A percentile compares a stretch with the other conserved stretches of the same genome.
Conservation (phyloP, 345 rosid genomes). For the Salix udensis region DNA sequence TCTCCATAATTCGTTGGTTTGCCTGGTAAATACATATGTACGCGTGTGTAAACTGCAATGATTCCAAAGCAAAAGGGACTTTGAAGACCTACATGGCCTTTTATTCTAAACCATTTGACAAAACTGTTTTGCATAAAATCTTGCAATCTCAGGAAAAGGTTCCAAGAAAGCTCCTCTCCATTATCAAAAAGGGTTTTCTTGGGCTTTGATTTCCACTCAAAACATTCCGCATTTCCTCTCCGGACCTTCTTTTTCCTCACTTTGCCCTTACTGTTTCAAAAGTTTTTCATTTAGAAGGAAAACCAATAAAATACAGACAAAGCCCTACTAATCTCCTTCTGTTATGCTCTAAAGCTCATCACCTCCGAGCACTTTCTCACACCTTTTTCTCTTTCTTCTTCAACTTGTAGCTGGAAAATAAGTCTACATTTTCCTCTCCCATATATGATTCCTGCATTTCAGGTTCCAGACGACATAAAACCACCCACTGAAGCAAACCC, state of each 20-base stretch:
- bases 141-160: conserved; percentile 1
- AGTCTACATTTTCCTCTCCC: background rate
- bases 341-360: conserved; percentile 1
- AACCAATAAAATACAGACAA: background rate
- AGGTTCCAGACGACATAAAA: background rate
- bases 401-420: background rate
- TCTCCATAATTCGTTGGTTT: too few species aligned
- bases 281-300: background rate
- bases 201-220: background rate
- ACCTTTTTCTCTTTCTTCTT: background rate
- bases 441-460: background rate
- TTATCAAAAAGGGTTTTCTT: conserved; percentile 1
- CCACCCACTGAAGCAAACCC: background rate
- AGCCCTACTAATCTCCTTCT: background rate
- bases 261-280: background rate
- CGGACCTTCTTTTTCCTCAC: background rate
- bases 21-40: too few species aligned
- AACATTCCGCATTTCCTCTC: conserved; percentile 2
- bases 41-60: too few species aligned
- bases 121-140: background rate
- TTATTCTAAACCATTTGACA: background rate
- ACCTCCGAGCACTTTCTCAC: background rate
- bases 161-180: background rate
- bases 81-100: background rate
- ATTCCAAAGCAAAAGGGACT: too few species aligned